phyloP scores from a whole-genome alignment of 1,139 yeast genomes.

The Trichomonascaceae sp. region DNA sequence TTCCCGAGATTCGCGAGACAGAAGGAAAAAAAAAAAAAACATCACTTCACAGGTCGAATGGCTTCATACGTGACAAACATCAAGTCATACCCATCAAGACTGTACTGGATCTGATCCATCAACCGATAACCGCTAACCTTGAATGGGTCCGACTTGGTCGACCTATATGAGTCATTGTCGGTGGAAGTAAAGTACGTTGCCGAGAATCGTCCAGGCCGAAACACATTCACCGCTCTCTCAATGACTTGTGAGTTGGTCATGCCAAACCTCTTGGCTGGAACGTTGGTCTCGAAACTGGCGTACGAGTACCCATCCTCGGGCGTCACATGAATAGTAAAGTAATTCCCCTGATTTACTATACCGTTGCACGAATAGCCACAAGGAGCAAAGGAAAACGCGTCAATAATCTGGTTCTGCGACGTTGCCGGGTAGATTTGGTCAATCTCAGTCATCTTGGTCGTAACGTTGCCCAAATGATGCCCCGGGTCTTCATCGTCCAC shows the following conservation, averaged over 20 bases:
- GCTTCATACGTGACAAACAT: slow-evolving; percentile 26
- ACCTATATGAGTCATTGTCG: slow-evolving; percentile 7
- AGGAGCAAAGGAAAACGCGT: slow-evolving; percentile 89
- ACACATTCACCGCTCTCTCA: slow-evolving; percentile 44
- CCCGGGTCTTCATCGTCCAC: slow-evolving; percentile 58
- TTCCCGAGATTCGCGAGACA: too few relatives aligned
- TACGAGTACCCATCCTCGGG: slow-evolving; percentile 93
- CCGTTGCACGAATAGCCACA: slow-evolving; percentile 93
- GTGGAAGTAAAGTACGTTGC: slow-evolving; percentile 44
- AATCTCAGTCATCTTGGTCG: slow-evolving; percentile 49
- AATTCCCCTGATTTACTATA: slow-evolving; percentile 43
- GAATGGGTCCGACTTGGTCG: slow-evolving; percentile 13
- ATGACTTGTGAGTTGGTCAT: slow-evolving; percentile 38
- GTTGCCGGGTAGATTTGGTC: slow-evolving; percentile 43
- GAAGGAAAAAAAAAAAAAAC: too few relatives aligned
- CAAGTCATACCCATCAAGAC: slow-evolving; percentile 44
- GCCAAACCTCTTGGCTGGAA: slow-evolving; percentile 34
- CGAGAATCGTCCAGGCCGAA: slow-evolving; percentile 68
- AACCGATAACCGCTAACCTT: slow-evolving; percentile 40
- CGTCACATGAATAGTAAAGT: slow-evolving; percentile 87
- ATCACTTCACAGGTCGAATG: slow-evolving; percentile 7
- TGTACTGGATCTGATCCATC: slow-evolving; percentile 59
- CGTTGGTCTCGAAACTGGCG: slow-evolving; percentile 90
- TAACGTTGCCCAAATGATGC: slow-evolving; percentile 57
- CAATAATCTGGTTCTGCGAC: slow-evolving; percentile 31